A percentile compares a stretch with the other conserved stretches of the same genome.
These are phyloP conservation scores for Xylaria digitata DNA, from an alignment of 2,329 filamentous ascomycete species.

Conservation along the genomic window DNA sequence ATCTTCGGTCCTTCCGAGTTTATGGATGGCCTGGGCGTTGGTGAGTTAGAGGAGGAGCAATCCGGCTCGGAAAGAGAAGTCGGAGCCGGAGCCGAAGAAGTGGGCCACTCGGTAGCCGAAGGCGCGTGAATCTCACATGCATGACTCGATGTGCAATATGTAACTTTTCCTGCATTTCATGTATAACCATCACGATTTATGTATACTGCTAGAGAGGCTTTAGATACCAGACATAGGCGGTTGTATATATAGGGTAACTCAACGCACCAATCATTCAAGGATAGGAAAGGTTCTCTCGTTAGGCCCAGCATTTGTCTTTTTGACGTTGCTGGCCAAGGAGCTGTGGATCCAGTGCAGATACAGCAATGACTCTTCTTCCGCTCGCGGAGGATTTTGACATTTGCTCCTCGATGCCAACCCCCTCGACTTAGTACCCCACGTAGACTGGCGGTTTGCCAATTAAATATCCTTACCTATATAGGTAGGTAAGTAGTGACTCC, in stretches of 20 bases:
- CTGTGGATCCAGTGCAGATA: neutral
- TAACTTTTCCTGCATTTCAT: conserved; percentile 22
- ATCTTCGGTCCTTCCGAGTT: conserved; percentile 42
- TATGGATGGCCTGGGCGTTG: conserved; percentile 23
- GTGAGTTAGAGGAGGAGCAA: conserved; percentile 3
- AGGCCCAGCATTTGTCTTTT: neutral
- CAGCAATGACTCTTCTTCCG: conserved; percentile 2
- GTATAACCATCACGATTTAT: conserved; percentile 19
- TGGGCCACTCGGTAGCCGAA: neutral
- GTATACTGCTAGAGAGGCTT: conserved; percentile 18
- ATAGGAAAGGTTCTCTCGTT: neutral
- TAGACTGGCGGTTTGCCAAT: neutral
- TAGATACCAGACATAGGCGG: conserved; percentile 19
- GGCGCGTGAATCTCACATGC: conserved; percentile 1
- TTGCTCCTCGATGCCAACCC: neutral
- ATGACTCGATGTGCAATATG: neutral
- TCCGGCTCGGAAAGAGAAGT: neutral
- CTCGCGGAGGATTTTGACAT: neutral
- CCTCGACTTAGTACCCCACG: neutral
- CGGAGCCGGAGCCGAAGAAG: conserved; percentile 4
- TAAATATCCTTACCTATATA: neutral
- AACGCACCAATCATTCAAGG: conserved; percentile 1
- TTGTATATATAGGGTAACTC: conserved; percentile 11
- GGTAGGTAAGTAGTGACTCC: too few relatives aligned
- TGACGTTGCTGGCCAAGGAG: neutral